Conservation (phyloP, 2,329 filamentous ascomycete genomes). For the Alternaria metachromatica region DNA sequence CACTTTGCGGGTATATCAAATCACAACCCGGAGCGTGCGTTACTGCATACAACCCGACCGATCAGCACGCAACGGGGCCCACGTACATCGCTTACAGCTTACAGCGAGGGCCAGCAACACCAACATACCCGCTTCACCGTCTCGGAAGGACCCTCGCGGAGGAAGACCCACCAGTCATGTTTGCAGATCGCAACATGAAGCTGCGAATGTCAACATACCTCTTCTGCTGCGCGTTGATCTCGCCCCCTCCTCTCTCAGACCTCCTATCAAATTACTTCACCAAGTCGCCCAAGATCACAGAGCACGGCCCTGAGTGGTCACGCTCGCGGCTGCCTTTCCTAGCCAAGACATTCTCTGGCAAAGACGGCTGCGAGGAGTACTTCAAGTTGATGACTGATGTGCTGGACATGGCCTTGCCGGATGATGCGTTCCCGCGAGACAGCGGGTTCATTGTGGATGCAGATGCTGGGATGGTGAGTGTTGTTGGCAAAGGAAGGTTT, state of each 20-base stretch:
- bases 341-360: conserved; percentile 45
- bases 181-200: conserved; percentile 16
- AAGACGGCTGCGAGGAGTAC: conserved; percentile 48
- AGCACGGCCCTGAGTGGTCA: conserved; percentile 52
- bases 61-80: neutral
- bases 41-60: neutral
- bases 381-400: conserved; percentile 45
- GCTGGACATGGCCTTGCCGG: conserved; percentile 41
- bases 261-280: conserved; percentile 40
- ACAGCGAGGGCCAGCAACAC: neutral
- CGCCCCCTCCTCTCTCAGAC: conserved; percentile 29
- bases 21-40: neutral
- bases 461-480: conserved; percentile 44
- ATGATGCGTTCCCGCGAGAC: conserved; percentile 43
- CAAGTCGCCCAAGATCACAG: conserved; percentile 45
- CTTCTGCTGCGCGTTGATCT: conserved; percentile 41
- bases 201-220: conserved; percentile 33
- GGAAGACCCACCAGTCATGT: conserved; percentile 13
- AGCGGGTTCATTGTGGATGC: conserved; percentile 48
- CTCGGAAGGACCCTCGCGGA: neutral
- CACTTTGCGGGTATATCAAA: conserved; percentile 3
- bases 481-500: conserved; percentile 46
- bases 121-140: neutral
- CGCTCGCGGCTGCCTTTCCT: conserved; percentile 49
- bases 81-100: conserved; percentile 9